These are phyloP conservation scores for Geranium rotundifolium DNA, from an alignment of 345 rosid species.

Conservation along the genomic window DNA sequence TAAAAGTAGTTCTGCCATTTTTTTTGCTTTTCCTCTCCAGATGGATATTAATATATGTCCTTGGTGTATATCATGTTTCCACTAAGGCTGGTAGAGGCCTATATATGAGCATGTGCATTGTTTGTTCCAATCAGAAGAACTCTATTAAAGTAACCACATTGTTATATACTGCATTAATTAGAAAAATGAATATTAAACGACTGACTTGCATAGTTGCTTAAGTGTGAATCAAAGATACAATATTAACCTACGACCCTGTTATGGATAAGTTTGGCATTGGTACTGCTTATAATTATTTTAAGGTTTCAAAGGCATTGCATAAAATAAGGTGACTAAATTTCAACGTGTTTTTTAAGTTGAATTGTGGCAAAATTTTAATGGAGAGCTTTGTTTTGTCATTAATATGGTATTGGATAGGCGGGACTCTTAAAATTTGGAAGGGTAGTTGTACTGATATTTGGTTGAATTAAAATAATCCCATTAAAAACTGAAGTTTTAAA, in stretches of 20 bases:
- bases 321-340: not conserved
- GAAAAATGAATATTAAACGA: not conserved
- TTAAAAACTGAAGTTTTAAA: too few species aligned
- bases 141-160: not conserved
- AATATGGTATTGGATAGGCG: not conserved
- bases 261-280: not conserved
- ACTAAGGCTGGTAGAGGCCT: not conserved
- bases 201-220: not conserved
- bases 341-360: not conserved
- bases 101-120: too few species aligned
- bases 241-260: not conserved
- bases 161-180: not conserved
- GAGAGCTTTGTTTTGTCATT: not conserved
- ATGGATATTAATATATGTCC: too few species aligned
- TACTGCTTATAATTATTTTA: not conserved
- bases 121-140: not conserved
- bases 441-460: not conserved
- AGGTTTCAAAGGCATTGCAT: too few species aligned
- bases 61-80: too few species aligned
- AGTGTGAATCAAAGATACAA: not conserved
- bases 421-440: not conserved
- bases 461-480: not conserved
- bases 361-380: not conserved
- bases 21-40: not conserved
- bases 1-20: not conserved